Evolutionary conservation across 169 alveolate species (phyloP).

Genomic region (Eimeria praecox): DNA sequence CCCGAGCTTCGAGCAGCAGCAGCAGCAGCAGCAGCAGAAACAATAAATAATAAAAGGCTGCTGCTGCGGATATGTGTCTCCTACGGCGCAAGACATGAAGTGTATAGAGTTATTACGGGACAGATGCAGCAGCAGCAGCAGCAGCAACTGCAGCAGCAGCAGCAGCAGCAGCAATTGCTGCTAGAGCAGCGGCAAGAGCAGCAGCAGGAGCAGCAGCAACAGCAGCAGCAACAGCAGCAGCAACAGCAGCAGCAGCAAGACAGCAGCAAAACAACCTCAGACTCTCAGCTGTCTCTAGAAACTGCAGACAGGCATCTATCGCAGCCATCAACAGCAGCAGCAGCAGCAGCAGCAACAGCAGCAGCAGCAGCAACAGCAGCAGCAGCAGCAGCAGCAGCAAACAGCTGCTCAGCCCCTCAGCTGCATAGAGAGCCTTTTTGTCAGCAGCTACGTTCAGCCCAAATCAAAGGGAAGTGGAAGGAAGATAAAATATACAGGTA

Average conservation of each 20-base stretch:
- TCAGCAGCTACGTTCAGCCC: constrained; percentile 1
- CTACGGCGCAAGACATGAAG: constrained; percentile 41
- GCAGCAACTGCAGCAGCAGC: no score
- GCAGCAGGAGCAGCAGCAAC: not conserved
- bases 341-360: not conserved
- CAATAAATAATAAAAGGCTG: not conserved
- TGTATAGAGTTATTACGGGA: not conserved
- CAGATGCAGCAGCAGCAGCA: no score
- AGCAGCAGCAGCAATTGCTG: not conserved
- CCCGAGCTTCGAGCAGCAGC: not conserved
- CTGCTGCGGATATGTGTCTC: constrained; percentile 44
- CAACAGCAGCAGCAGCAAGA: not conserved
- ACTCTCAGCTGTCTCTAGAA: not conserved
- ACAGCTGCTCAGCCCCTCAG: not conserved
- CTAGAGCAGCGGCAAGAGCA: no score
- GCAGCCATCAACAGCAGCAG: no score
- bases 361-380: no score
- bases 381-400: constrained; percentile 4
- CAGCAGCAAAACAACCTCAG: not conserved
- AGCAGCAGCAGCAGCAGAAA: constrained; percentile 31
- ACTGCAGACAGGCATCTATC: no score
- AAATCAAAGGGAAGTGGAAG: not conserved
- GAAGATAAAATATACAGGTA: not conserved
- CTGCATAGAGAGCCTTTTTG: not conserved
- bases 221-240: no score